phyloP scores from a whole-genome alignment of 2,329 filamentous ascomycete species.

The Diaporthe aspalathi region DNA sequence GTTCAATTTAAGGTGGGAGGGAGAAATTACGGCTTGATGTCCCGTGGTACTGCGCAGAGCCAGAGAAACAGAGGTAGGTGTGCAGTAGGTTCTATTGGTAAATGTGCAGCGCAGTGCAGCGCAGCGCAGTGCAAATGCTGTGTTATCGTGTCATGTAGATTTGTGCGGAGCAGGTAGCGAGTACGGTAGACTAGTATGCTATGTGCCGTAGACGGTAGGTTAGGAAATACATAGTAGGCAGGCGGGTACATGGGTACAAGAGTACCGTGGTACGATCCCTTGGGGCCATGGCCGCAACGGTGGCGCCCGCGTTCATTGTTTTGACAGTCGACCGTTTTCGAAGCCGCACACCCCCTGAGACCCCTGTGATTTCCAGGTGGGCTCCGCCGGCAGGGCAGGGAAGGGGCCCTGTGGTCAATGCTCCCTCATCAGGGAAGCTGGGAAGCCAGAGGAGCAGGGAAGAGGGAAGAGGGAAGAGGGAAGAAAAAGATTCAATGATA shows the following conservation, averaged over 20 bases:
- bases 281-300: constrained; percentile 8
- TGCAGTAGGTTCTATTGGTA: no score
- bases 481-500: constrained; percentile 33
- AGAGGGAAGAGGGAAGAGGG: no score
- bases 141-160: no score
- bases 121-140: background rate
- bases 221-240: background rate
- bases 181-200: background rate
- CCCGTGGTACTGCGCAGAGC: background rate
- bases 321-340: constrained; percentile 31
- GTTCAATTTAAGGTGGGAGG: background rate
- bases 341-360: constrained; percentile 32
- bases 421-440: constrained; percentile 33
- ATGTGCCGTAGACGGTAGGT: no score
- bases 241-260: background rate
- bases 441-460: no score
- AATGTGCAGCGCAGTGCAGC: background rate
- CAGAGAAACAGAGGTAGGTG: background rate
- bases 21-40: constrained; percentile 6
- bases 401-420: constrained; percentile 36
- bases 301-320: constrained; percentile 12
- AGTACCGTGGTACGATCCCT: no score
- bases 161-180: background rate
- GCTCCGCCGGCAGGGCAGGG: constrained; percentile 34
- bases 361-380: constrained; percentile 34